Conservation (phyloP, 2,329 filamentous ascomycete species). For the Phyllosticta citribraziliensis region DNA sequence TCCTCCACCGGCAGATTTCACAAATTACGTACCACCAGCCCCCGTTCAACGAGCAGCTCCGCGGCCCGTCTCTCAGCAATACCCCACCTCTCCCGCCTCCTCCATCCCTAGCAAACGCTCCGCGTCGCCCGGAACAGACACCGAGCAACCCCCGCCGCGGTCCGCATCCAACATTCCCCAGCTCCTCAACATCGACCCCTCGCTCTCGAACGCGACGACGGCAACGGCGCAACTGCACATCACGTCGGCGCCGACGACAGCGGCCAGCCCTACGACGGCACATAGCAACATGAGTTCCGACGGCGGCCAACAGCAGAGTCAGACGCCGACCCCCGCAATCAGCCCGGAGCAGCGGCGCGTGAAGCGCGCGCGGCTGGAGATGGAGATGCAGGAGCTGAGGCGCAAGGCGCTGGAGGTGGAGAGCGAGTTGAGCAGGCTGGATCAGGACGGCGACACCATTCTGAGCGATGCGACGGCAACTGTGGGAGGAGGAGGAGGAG, state of each 20-base stretch:
- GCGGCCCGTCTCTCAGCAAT: constrained; percentile 3
- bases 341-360: constrained; percentile 8
- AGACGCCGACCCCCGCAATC: constrained; percentile 3
- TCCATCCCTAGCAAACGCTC: constrained; percentile 9
- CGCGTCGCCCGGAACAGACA: background rate
- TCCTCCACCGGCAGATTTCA: constrained; percentile 6
- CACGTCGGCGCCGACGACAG: background rate
- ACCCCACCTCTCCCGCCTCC: constrained; percentile 6
- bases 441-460: background rate
- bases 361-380: constrained; percentile 3
- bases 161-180: constrained; percentile 5
- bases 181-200: constrained; percentile 7
- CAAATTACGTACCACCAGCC: constrained; percentile 3
- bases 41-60: background rate
- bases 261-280: background rate
- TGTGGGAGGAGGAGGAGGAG: too few species aligned
- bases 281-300: too few species aligned
- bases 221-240: background rate
- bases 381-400: constrained; percentile 7
- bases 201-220: background rate
- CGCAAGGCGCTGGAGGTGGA: constrained; percentile 7
- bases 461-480: background rate
- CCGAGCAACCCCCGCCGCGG: constrained; percentile 1
- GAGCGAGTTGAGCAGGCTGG: constrained; percentile 2
- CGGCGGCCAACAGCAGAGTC: background rate